Conservation (phyloP, 768 basidiomycete species). For the Suillus placidus region DNA sequence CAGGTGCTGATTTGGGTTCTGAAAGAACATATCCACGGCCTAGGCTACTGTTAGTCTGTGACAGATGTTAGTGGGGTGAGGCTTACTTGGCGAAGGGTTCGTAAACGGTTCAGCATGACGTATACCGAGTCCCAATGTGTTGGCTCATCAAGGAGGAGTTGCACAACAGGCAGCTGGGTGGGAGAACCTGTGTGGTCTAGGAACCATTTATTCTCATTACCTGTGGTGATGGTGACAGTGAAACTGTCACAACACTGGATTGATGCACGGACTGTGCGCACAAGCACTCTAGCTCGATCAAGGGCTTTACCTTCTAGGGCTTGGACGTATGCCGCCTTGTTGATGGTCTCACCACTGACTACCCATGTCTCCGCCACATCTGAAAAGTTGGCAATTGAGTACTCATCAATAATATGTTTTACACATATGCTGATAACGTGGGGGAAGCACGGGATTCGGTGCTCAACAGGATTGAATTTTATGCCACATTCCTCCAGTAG, state of each 20-base stretch:
- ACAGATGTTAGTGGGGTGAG: background rate
- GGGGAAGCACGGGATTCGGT: constrained; percentile 20
- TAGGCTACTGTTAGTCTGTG: background rate
- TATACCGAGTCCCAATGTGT: background rate
- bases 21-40: constrained; percentile 2
- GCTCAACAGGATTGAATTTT: constrained; percentile 14
- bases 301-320: constrained; percentile 6
- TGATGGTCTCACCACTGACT: background rate
- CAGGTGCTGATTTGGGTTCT: no score
- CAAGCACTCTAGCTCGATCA: background rate
- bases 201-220: background rate
- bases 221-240: background rate
- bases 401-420: constrained; percentile 9
- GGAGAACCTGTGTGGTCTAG: background rate
- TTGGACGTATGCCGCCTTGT: constrained; percentile 5
- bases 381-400: constrained; percentile 1
- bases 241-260: background rate
- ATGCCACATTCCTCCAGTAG: constrained; percentile 8
- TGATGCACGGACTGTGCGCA: background rate
- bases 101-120: background rate
- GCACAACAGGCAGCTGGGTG: background rate
- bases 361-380: background rate
- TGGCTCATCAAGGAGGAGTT: background rate
- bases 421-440: constrained; percentile 22
- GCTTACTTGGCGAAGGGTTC: background rate